Base-by-base conservation (phyloP, 345 rosid genomes). In the Corymbia maculata region DNA sequence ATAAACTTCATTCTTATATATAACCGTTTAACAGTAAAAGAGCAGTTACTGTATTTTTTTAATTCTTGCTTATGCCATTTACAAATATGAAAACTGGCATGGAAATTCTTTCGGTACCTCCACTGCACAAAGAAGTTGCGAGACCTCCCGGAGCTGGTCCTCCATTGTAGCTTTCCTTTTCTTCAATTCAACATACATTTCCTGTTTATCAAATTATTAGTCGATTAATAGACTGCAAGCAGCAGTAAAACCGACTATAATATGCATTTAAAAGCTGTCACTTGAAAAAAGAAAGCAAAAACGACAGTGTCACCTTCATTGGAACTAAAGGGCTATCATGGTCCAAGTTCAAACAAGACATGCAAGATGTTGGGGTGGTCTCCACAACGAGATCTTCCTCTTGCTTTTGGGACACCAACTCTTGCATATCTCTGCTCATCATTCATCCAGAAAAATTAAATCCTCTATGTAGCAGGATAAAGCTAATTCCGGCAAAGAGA, bases 101-200 rank as follows among this genome's bases (percentile, higher is more conserved):
- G 84, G 49, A 75, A 42, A 75, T 75, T 42, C 84, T 75, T 42
- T 42, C 26, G 49, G 87, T 86, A 86, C 87, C 87, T 86, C n/a
- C 50, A 53, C 49, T 53, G 61, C 66, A 51, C 49, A 32, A 86
- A 86, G 44, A 52, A 52, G 0, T 42, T 28, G 86, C 2, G 53
- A 51, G 55, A 85, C 57, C 59, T 85, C 92, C 90, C 57, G 64
- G n/a, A 97, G 91, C 90, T 93, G 94, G 88, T 91, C 93, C 91
- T 96, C 97, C 79, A 94, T 87, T 79, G 90, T 90, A 82, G 92
- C 87, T 91, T 95, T 97, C 94, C 87, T 95, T 36, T 92, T 95
- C 89, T 91, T 85, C 91, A 97, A 89, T 70, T 95, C 93, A 14
- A 84, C 85, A 75, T 93, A 93, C 89, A 91, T 93, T 86, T 94